phyloP scores from a whole-genome alignment of 2,329 filamentous ascomycete species.

The Colletotrichum musicola region DNA sequence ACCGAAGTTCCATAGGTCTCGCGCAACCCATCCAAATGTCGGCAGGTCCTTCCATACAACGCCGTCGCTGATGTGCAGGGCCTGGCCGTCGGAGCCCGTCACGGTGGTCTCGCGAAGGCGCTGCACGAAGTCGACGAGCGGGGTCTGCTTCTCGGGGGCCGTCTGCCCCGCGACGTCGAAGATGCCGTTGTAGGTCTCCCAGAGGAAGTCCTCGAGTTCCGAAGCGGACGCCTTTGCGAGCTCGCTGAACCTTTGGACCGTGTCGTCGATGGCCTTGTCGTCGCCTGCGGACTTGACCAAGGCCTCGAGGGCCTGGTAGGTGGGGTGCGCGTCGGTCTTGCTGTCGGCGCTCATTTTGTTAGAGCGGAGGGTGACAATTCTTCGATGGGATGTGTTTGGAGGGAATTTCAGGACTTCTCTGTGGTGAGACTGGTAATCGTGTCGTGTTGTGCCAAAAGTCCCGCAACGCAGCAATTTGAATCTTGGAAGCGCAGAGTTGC shows the following conservation, averaged over 20 bases:
- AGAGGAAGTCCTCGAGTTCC: constrained; percentile 40
- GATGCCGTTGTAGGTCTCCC: constrained; percentile 41
- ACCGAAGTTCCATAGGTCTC: constrained; percentile 47
- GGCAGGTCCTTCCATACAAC: constrained; percentile 47
- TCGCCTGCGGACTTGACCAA: constrained; percentile 10
- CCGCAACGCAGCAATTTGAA: neutral
- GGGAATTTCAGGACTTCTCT: neutral
- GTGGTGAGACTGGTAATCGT: neutral
- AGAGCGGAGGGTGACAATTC: no score
- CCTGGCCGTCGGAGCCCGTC: constrained; percentile 38
- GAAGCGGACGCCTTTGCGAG: constrained; percentile 24
- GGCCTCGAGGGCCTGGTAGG: constrained; percentile 29
- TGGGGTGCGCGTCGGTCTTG: constrained; percentile 21
- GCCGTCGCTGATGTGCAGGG: constrained; percentile 39
- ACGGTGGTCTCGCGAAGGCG: constrained; percentile 39
- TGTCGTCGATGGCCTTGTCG: constrained; percentile 10
- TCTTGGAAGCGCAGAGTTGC: neutral
- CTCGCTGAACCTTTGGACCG: constrained; percentile 36
- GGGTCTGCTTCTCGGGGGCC: constrained; percentile 39
- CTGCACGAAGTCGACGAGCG: constrained; percentile 42
- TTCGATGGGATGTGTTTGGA: no score
- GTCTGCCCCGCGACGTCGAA: constrained; percentile 43
- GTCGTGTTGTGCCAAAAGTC: neutral
- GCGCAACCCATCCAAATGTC: constrained; percentile 43
- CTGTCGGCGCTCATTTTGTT: constrained; percentile 7